Evolutionary conservation across 1,139 yeast genomes (phyloP).

Genomic region (Geotrichum fermentans): DNA sequence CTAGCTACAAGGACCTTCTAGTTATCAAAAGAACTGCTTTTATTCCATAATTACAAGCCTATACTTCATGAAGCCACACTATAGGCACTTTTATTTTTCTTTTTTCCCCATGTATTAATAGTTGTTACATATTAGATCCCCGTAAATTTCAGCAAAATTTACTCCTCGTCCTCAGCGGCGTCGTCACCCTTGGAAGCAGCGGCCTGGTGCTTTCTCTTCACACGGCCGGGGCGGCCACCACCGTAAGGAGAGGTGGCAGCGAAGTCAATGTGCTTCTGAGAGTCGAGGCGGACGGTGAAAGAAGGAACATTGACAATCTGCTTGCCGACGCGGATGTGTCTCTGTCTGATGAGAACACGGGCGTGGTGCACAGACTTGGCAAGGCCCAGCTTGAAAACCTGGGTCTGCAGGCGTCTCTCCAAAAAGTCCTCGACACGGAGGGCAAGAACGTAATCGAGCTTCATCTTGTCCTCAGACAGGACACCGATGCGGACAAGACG

Average conservation of each 20-base stretch:
- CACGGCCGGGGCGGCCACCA: conserved; percentile 99
- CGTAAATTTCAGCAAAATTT: conserved; percentile 16
- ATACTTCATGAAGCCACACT: no score
- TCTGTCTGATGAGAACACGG: conserved; percentile 96
- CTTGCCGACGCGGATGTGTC: conserved; percentile 99
- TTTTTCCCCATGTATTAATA: no score
- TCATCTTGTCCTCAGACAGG: conserved; percentile 98
- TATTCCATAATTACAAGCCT: not conserved
- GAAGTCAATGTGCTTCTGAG: conserved; percentile 99
- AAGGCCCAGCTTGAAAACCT: conserved; percentile 98
- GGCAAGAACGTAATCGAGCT: conserved; percentile 99
- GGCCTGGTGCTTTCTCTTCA: conserved; percentile 92
- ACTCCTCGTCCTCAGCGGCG: conserved; percentile 57
- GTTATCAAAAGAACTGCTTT: not conserved
- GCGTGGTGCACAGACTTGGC: conserved; percentile 99
- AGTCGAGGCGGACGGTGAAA: conserved; percentile 98
- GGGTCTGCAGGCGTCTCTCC: conserved; percentile 99
- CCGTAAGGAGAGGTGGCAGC: conserved; percentile 99
- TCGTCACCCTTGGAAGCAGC: conserved; percentile 49
- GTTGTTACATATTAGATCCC: not conserved
- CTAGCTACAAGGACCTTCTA: no score
- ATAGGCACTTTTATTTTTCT: no score
- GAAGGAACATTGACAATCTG: conserved; percentile 98
- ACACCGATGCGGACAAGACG: conserved; percentile 98
- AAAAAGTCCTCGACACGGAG: conserved; percentile 97